phyloP scores from a whole-genome alignment of 441 rosid species.

The Adansonia rubrostipa region DNA sequence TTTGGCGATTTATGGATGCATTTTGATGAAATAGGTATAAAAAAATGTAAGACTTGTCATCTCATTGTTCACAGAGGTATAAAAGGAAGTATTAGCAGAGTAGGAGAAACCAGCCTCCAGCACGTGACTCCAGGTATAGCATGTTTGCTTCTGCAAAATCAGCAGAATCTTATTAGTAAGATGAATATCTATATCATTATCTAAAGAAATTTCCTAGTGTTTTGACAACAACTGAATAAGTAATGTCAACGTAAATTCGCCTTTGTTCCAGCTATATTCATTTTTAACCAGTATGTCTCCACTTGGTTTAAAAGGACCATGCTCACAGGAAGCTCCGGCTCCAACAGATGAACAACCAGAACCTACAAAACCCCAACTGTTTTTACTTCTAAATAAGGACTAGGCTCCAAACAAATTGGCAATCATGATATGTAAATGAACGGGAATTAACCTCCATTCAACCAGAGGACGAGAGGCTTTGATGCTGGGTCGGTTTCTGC shows the following conservation, averaged over 20 bases:
- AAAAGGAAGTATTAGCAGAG: no score
- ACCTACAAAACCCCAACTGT: slow-evolving; percentile 32
- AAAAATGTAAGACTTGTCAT: no score
- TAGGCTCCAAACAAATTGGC: neutral
- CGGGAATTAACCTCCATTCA: slow-evolving; percentile 53
- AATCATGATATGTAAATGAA: neutral
- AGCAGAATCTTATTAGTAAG: no score
- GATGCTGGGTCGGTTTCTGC: slow-evolving; percentile 46
- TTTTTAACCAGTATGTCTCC: slow-evolving; percentile 41
- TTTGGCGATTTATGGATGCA: neutral
- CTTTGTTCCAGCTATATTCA: slow-evolving; percentile 58
- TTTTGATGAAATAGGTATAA: no score
- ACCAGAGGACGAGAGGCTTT: slow-evolving; percentile 66
- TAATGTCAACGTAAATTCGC: slow-evolving; percentile 15
- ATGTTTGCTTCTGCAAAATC: slow-evolving; percentile 49
- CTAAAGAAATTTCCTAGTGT: no score
- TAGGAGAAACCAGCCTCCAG: slow-evolving; percentile 35
- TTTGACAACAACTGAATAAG: no score
- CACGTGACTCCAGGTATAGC: slow-evolving; percentile 59
- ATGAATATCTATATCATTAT: no score
- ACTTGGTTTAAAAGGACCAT: slow-evolving; percentile 61
- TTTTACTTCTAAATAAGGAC: neutral
- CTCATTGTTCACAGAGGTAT: no score
- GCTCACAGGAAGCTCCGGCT: slow-evolving; percentile 55
- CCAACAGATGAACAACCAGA: slow-evolving; percentile 65